phyloP scores from a whole-genome alignment of 2,329 filamentous ascomycete genomes.

The Cladosporium sp. region DNA sequence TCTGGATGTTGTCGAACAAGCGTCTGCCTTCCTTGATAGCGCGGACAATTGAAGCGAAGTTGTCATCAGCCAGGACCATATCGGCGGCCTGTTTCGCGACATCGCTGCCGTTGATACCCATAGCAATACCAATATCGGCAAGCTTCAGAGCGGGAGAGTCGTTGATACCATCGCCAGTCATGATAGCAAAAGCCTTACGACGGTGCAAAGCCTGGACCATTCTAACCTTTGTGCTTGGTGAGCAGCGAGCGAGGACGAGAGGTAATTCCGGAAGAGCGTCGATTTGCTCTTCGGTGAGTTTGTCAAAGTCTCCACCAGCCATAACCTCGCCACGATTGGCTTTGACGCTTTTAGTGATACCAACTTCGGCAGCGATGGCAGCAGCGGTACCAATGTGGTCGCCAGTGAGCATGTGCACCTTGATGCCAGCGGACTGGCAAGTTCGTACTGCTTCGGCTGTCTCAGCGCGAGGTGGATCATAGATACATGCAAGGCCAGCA shows the following conservation, averaged over 20 bases:
- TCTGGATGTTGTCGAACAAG: conserved; percentile 41
- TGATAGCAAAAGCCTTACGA: conserved; percentile 33
- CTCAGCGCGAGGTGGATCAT: conserved; percentile 30
- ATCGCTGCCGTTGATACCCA: conserved; percentile 37
- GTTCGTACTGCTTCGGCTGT: conserved; percentile 38
- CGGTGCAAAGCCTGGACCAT: conserved; percentile 40
- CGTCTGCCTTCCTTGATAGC: conserved; percentile 39
- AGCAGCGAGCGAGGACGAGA: conserved; percentile 41
- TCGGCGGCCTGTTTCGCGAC: conserved; percentile 39
- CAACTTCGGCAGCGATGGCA: conserved; percentile 44
- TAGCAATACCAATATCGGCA: conserved; percentile 39
- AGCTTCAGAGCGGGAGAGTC: conserved; percentile 38
- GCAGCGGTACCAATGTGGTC: conserved; percentile 44
- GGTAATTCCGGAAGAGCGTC: conserved; percentile 37
- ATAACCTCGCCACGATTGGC: conserved; percentile 29
- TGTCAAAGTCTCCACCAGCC: conserved; percentile 40
- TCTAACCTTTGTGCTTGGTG: conserved; percentile 41
- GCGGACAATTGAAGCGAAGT: conserved; percentile 38
- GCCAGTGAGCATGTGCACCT: conserved; percentile 48
- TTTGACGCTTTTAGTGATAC: conserved; percentile 31
- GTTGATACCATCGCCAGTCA: conserved; percentile 39
- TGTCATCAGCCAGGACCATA: conserved; percentile 39
- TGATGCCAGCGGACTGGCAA: conserved; percentile 44
- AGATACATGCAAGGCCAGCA: conserved; percentile 30
- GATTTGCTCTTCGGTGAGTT: conserved; percentile 36